Evolutionary conservation across 306 rosid species (phyloP), one percentile per base, ranked within the genome.

Genomic region (Ormosia semicastrata): DNA sequence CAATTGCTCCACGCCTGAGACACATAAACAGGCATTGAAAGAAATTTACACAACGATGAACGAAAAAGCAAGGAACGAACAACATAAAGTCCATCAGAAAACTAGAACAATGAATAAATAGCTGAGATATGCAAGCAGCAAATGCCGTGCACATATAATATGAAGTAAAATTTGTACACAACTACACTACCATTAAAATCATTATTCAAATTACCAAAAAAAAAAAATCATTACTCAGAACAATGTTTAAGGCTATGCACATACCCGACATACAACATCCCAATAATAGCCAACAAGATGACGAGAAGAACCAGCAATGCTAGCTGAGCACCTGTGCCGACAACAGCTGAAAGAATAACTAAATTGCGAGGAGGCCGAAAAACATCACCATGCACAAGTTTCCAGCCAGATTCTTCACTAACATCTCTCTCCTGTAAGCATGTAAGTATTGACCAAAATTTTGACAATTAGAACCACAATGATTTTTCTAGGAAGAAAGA

Each of bases 371-470:
- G 89, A 84, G 97, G 89, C 70, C 99, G 91, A 67, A 96, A 96
- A 89, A 96, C 99, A 91, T 96, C 99, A 83, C 99, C 99, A 74
- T 96, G 99, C 73, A 96, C 99, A 83, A 96, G 99, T 82, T 96
- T 96, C 99, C 99, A 96, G 46, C 99, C 99, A 87, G 99, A 96
- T 87, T 93, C 99, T 85, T 93, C 99, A 64, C 91, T 96, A 33
- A 93, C 99, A 80, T 96, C 99, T 82, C 99, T 90, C 89, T 96
- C 99, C 99, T 96, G 85, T 29, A 71, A 81, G 57, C 50, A 72
- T 52, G 46, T 6, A 34, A 79, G 46, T 53, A 68, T 63, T 68
- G 77, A 46, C 71, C 73, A 73, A 85, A 77, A 50, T 54, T 54
- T 77, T 30, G 36, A 73, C 52, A 47, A 58, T 67, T 37, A 80